These are phyloP conservation scores for Bimuria novae-zelandiae DNA, from an alignment of 2,329 filamentous ascomycete genomes.

Conservation along the genomic window DNA sequence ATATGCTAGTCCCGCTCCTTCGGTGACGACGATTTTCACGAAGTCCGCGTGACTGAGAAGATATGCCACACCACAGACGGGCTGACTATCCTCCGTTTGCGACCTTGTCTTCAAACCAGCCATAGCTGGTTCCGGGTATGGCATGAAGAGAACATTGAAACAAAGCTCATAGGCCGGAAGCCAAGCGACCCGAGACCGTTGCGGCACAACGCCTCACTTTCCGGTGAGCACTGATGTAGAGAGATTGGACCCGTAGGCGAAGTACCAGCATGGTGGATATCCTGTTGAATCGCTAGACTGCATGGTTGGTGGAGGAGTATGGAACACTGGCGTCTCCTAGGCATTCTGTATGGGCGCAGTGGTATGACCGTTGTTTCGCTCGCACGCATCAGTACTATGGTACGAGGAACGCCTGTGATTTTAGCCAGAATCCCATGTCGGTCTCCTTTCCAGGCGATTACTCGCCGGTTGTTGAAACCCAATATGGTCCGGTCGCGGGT, in stretches of 20 bases:
- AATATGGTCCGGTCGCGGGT: no score
- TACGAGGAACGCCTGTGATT: no score
- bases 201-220: background rate
- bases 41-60: background rate
- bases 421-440: no score
- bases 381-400: no score
- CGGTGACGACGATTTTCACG: background rate
- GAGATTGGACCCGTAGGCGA: slow-evolving; percentile 10
- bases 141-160: slow-evolving; percentile 1
- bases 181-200: background rate
- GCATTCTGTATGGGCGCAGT: no score
- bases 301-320: no score
- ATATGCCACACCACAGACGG: background rate
- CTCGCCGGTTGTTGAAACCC: no score
- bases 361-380: no score
- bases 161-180: background rate
- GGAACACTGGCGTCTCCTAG: no score
- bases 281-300: no score
- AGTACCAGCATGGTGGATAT: slow-evolving; percentile 3
- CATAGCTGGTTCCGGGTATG: background rate
- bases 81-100: background rate
- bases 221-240: background rate
- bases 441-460: no score
- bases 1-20: background rate
- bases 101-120: background rate